These are phyloP conservation scores for Geum urbanum DNA, from an alignment of 306 rosid genomes.

Conservation along the genomic window DNA sequence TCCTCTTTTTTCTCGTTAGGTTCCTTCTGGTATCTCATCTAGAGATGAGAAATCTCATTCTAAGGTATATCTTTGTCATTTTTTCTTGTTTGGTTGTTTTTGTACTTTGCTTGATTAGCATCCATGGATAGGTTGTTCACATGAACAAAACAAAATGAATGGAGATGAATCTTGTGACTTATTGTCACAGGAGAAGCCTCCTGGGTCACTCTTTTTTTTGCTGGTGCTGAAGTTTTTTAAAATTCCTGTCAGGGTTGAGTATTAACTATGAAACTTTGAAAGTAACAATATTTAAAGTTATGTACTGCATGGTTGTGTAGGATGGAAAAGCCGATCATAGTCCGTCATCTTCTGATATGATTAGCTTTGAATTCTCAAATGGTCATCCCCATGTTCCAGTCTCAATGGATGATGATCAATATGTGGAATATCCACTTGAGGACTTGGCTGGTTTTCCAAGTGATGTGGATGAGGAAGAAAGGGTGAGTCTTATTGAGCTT, in stretches of 20 bases:
- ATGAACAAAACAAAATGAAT: neutral
- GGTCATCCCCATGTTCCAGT: constrained; percentile 64
- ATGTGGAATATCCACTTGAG: constrained; percentile 74
- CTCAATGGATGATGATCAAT: constrained; percentile 63
- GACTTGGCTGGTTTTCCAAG: constrained; percentile 74
- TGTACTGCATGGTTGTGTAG: constrained; percentile 38
- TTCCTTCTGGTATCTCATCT: constrained; percentile 67
- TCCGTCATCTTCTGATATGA: constrained; percentile 78
- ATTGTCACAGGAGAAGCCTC: neutral
- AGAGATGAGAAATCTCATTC: constrained; percentile 39
- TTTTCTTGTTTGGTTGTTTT: constrained; percentile 9
- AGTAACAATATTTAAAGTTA: neutral
- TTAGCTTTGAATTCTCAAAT: constrained; percentile 80
- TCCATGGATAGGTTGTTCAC: neutral
- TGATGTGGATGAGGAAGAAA: constrained; percentile 64
- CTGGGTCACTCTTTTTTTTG: neutral
- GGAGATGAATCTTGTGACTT: neutral
- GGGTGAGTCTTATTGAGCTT: constrained; percentile 45
- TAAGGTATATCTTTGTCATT: constrained; percentile 40
- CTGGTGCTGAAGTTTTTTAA: too few relatives aligned
- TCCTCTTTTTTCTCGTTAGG: constrained; percentile 47
- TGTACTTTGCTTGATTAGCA: neutral
- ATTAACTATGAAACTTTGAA: neutral
- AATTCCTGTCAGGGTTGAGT: neutral
- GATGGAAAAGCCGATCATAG: constrained; percentile 44